These are phyloP conservation scores for Calophaca sinica DNA, from an alignment of 306 rosid species.

Conservation along the genomic window DNA sequence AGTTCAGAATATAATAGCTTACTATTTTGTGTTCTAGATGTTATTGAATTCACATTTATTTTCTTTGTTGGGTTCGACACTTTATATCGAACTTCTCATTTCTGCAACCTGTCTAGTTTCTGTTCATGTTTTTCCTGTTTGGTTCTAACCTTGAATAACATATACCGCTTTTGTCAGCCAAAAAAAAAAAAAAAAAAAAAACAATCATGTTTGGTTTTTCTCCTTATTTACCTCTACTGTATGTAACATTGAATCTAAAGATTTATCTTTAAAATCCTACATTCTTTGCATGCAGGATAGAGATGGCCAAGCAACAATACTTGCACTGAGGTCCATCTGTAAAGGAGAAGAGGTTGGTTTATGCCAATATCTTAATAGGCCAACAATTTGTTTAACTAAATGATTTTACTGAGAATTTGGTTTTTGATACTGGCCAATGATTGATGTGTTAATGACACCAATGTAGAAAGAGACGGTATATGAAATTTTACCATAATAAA, in stretches of 20 bases:
- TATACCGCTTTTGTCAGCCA: background rate
- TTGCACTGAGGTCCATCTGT: slow-evolving; percentile 66
- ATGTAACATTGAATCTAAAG: slow-evolving; percentile 27
- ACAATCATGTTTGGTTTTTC: background rate
- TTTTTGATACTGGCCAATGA: slow-evolving; percentile 1
- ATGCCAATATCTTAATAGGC: background rate
- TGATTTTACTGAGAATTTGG: background rate
- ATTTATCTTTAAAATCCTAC: slow-evolving; percentile 24
- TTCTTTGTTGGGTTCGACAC: slow-evolving; percentile 11
- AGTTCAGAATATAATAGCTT: background rate
- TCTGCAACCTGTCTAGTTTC: slow-evolving; percentile 14
- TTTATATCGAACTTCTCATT: background rate
- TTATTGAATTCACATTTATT: slow-evolving; percentile 2
- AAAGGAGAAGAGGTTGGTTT: slow-evolving; percentile 84
- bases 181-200: background rate
- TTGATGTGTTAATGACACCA: slow-evolving; percentile 23
- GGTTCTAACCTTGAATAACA: background rate
- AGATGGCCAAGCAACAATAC: slow-evolving; percentile 92
- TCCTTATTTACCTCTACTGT: background rate
- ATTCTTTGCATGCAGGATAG: slow-evolving; percentile 66
- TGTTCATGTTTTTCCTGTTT: background rate
- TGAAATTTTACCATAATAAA: slow-evolving; percentile 6
- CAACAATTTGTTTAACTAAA: slow-evolving; percentile 5
- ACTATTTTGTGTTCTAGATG: background rate
- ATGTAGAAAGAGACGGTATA: too few relatives aligned